Evolutionary conservation across 805 yeast species (phyloP).

Genomic region (Barnettozyma populi): DNA sequence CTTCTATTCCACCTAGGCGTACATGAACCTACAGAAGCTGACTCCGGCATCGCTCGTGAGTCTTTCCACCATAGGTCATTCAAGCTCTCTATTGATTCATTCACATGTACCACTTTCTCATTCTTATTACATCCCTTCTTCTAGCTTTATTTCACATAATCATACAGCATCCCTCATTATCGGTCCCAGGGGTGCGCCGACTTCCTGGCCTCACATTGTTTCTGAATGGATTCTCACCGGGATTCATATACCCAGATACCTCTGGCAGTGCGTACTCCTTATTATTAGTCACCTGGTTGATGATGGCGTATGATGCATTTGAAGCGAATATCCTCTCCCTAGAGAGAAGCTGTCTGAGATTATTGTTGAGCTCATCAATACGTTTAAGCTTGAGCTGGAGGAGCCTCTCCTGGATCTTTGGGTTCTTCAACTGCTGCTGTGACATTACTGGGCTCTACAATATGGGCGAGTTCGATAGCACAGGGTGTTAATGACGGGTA

Average conservation of each 20-base stretch:
- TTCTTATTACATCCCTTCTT: background rate
- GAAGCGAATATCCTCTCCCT: constrained; percentile 61
- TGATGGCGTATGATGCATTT: constrained; percentile 47
- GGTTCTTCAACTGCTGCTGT: constrained; percentile 5
- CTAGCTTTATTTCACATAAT: constrained; percentile 24
- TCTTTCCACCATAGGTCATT: too few species aligned
- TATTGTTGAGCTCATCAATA: constrained; percentile 49
- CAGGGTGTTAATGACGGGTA: background rate
- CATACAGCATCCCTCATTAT: constrained; percentile 28
- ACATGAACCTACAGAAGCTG: too few species aligned
- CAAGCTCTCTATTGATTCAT: background rate
- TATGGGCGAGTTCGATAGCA: background rate
- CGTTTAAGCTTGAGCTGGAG: constrained; percentile 55
- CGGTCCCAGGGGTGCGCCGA: background rate
- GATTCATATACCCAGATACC: constrained; percentile 34
- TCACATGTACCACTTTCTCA: background rate
- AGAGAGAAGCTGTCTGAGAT: constrained; percentile 44
- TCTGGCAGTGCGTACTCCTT: constrained; percentile 36
- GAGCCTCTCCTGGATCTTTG: constrained; percentile 36
- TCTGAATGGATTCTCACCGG: constrained; percentile 35
- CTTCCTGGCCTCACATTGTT: constrained; percentile 9
- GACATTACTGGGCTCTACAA: background rate
- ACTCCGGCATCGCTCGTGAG: too few species aligned
- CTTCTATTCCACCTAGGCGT: too few species aligned
- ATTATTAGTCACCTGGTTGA: constrained; percentile 30